Base-by-base conservation (phyloP, 2,329 filamentous ascomycete genomes). In the Cladorrhinum sp. region DNA sequence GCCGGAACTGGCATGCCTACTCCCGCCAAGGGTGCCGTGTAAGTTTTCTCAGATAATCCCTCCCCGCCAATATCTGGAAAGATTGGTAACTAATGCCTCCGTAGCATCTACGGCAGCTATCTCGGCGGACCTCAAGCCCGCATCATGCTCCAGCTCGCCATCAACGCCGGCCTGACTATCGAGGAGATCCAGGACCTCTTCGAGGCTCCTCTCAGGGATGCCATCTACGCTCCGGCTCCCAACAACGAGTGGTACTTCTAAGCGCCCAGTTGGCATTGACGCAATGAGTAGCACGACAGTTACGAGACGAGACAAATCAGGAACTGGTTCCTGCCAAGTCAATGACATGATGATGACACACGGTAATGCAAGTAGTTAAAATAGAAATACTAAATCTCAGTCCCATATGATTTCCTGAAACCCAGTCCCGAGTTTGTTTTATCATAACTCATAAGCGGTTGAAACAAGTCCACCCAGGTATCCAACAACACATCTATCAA, bases 91-190 rank as follows among this genome's bases (percentile, higher is more conserved):
- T 57, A 39, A 33, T 55, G 14, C 7, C 26, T 28, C 9, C 8
- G 6, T 18, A 70, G 69, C 2, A 67, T 74, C 56, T 69, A 67
- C 53, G 67, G 68, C 6, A 67, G 66, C 42, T 72, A 71, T 26
- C 39, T 73, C 16, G 67, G 68, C 1, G 70, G 61, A 5, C 70
- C 72, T n/a, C 71, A 74, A 58, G 68, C 68, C 5, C 65, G 70
- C 3, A 68, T 73, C 10, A 68, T 73, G 67, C 66, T 74, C 0
- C 72, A 74, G 63, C 69, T 73, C 7, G 68, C 71, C 2, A 61
- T 74, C 18, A 67, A 67, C 30, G 65, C 71, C 9, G 69, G 71
- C 1, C 67, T 72, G 36, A 61, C 46, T 36, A 57, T 75, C 4
- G 67, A 71, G 3, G 59, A 67, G 58, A 71, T 73, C 21, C 67